Percentiles rank a stretch among this genome's conserved stretches.
phyloP scores from a whole-genome alignment of 371 early-diverging fungal species.

The Mortierella sp. region DNA sequence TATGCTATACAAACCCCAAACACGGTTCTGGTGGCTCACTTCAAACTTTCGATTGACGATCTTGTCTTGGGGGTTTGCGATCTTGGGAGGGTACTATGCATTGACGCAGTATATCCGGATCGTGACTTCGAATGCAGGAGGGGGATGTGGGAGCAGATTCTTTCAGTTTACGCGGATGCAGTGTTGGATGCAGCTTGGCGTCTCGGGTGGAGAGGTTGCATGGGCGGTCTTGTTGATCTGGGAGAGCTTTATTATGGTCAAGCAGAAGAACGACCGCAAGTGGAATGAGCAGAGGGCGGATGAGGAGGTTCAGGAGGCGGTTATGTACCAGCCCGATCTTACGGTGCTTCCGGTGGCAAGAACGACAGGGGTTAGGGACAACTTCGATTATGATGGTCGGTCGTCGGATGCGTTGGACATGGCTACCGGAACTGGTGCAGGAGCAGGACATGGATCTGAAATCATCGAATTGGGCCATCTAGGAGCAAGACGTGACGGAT shows the following conservation, averaged over 20 bases:
- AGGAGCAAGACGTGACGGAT: neutral
- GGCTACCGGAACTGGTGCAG: neutral
- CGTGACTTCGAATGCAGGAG: neutral
- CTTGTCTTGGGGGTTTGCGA: slow-evolving; percentile 10
- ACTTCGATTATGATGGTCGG: neutral
- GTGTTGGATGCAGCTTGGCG: slow-evolving; percentile 18
- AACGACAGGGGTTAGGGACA: neutral
- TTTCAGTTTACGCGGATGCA: slow-evolving; percentile 18
- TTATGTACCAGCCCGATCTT: slow-evolving; percentile 19
- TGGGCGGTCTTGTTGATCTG: slow-evolving; percentile 17
- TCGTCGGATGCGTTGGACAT: neutral
- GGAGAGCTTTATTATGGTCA: slow-evolving; percentile 1
- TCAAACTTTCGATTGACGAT: neutral
- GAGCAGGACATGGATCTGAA: neutral
- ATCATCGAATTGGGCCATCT: neutral
- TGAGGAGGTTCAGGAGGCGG: slow-evolving; percentile 6
- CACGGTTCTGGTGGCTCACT: slow-evolving; percentile 16
- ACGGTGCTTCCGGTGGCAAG: neutral
- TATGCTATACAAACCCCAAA: neutral
- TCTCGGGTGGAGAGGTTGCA: slow-evolving; percentile 3
- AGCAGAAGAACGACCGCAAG: slow-evolving; percentile 9
- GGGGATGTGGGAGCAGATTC: slow-evolving; percentile 4
- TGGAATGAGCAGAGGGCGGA: slow-evolving; percentile 21
- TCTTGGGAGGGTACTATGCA: neutral
- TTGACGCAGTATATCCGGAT: slow-evolving; percentile 1